Percentiles rank a stretch among this genome's conserved stretches.
phyloP scores from a whole-genome alignment of 352 stramenopile genomes.

The Phytophthora pisi region DNA sequence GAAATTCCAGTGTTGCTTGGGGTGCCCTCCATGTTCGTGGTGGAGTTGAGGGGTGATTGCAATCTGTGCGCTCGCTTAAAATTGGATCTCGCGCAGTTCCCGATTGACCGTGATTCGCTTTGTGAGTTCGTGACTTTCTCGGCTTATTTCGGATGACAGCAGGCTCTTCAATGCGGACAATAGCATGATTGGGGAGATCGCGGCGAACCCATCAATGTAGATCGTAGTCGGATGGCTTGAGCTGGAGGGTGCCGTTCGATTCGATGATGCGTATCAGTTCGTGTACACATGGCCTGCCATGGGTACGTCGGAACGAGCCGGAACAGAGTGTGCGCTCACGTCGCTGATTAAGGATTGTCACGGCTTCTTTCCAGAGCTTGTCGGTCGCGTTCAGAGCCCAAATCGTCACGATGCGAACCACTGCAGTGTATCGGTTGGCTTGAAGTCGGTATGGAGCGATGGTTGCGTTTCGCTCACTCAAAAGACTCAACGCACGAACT shows the following conservation, averaged over 20 bases:
- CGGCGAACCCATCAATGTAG: not conserved
- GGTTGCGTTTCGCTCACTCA: constrained; percentile 2
- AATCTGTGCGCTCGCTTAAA: no score
- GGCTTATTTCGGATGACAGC: no score
- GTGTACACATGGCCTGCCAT: not conserved
- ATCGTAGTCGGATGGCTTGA: not conserved
- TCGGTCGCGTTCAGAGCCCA: not conserved
- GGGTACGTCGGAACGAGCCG: not conserved
- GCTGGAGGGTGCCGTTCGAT: not conserved
- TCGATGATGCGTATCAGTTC: not conserved
- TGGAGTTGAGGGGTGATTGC: no score
- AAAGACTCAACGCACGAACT: not conserved
- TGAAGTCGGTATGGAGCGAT: constrained; percentile 2
- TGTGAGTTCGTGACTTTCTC: no score
- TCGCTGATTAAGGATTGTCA: not conserved
- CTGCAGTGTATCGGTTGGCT: not conserved
- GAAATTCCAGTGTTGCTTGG: no score
- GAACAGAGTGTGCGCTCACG: not conserved
- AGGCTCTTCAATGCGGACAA: no score
- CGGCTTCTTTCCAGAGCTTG: not conserved
- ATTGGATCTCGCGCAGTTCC: no score
- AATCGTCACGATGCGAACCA: not conserved
- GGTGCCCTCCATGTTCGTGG: no score
- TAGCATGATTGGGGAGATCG: no score
- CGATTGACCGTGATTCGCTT: no score